Conservation (phyloP, 495 filamentous ascomycete species). For the Daldinia vernicosa region DNA sequence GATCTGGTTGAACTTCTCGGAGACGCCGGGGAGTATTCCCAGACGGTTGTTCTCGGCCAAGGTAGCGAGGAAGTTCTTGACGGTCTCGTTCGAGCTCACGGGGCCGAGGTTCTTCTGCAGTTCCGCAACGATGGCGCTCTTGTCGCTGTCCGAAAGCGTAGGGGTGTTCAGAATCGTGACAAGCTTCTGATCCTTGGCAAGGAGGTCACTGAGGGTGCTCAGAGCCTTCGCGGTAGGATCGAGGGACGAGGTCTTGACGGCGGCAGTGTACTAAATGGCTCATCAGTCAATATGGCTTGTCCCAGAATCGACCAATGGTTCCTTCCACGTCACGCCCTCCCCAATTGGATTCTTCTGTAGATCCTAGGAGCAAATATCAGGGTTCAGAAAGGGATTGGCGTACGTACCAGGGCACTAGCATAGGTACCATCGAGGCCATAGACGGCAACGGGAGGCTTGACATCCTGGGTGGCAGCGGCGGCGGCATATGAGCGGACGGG, state of each 20-base stretch:
- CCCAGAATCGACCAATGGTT: not conserved
- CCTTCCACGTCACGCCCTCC: not conserved
- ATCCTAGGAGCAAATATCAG: not conserved
- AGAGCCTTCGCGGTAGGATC: conserved; percentile 83
- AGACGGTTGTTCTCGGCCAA: conserved; percentile 97
- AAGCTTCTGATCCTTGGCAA: conserved; percentile 85
- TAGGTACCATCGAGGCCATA: conserved; percentile 98
- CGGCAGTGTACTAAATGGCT: conserved; percentile 86
- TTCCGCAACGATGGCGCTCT: conserved; percentile 82
- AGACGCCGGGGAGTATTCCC: conserved; percentile 79
- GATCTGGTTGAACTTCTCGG: conserved; percentile 84
- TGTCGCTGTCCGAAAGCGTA: conserved; percentile 78
- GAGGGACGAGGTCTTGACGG: conserved; percentile 83
- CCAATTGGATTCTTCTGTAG: conserved; percentile 14
- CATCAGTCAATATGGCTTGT: conserved; percentile 45
- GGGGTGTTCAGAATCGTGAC: conserved; percentile 77
- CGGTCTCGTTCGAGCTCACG: conserved; percentile 75
- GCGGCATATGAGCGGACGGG: conserved; percentile 76
- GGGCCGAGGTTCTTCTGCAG: conserved; percentile 78
- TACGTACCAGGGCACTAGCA: conserved; percentile 97
- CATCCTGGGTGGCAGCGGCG: conserved; percentile 65
- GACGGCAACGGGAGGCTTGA: conserved; percentile 86
- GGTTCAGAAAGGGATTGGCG: conserved; percentile 45
- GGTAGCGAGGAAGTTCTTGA: conserved; percentile 92
- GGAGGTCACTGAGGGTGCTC: conserved; percentile 69